A percentile compares a stretch with the other conserved stretches of the same genome.
Evolutionary conservation across 345 rosid genomes (phyloP).

Genomic region (Laguncularia racemosa): DNA sequence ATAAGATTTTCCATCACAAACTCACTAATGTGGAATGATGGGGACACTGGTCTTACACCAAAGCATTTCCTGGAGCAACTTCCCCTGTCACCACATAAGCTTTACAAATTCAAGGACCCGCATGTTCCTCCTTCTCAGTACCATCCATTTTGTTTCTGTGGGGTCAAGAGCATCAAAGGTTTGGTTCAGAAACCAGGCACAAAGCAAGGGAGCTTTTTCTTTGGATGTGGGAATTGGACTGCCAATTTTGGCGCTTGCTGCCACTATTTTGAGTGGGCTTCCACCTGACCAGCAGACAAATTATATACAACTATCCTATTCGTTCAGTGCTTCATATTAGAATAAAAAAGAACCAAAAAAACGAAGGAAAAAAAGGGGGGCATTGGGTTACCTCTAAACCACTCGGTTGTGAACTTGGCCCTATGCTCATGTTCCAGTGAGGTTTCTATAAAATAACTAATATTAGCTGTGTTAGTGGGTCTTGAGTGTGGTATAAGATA

Average conservation of each 20-base stretch:
- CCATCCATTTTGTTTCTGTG: conserved; percentile 32
- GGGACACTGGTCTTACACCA: conserved; percentile 13
- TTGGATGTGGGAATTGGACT: conserved; percentile 42
- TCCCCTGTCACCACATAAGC: conserved; percentile 11
- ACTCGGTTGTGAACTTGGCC: too few species aligned
- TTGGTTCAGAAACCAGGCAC: conserved; percentile 31
- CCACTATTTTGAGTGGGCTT: conserved; percentile 31
- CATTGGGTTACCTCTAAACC: conserved; percentile 11
- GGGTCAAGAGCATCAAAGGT: conserved; percentile 27
- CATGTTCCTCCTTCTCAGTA: conserved; percentile 14
- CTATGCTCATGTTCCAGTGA: neutral
- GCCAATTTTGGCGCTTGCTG: conserved; percentile 24
- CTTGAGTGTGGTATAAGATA: too few species aligned
- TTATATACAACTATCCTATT: conserved; percentile 2
- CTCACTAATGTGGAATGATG: conserved; percentile 23
- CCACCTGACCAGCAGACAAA: conserved; percentile 18
- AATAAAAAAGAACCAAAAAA: conserved; percentile 1
- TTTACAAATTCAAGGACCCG: conserved; percentile 13
- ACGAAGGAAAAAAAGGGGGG: neutral
- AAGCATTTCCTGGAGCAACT: conserved; percentile 12
- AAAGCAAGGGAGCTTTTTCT: conserved; percentile 29
- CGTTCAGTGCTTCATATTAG: conserved; percentile 5
- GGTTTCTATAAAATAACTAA: neutral
- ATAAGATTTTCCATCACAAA: conserved; percentile 30
- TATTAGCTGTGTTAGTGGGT: neutral